Evolutionary conservation across 2,329 filamentous ascomycete species (phyloP).

Genomic region (Chaetomium globosum): DNA sequence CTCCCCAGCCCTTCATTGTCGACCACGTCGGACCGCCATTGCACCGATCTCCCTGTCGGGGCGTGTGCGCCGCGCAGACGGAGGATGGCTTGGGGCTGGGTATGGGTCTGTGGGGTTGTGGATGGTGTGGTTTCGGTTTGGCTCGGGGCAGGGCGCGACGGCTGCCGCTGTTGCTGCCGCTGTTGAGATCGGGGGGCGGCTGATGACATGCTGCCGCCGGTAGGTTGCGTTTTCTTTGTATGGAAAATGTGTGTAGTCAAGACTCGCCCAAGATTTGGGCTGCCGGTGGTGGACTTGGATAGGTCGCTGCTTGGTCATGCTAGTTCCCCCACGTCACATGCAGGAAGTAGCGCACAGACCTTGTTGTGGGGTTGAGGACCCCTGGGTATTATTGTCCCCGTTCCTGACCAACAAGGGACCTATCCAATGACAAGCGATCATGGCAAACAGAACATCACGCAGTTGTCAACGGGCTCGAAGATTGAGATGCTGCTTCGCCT

Average conservation of each 20-base stretch:
- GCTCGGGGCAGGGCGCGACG: conserved; percentile 22
- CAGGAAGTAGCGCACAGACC: conserved; percentile 10
- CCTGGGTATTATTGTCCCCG: conserved; percentile 24
- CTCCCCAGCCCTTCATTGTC: conserved; percentile 94
- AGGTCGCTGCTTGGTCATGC: neutral
- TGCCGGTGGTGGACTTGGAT: neutral
- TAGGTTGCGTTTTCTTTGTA: neutral
- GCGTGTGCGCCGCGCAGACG: conserved; percentile 56
- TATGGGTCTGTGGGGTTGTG: conserved; percentile 24
- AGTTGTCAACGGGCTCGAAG: neutral
- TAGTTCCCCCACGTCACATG: conserved; percentile 5
- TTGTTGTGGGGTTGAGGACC: conserved; percentile 6
- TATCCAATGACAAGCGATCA: conserved; percentile 13
- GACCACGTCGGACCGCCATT: conserved; percentile 90
- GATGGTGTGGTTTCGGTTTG: conserved; percentile 28
- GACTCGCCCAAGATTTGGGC: neutral
- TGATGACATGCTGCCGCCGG: conserved; percentile 27
- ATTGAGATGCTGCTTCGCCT: neutral
- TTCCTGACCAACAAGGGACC: conserved; percentile 8
- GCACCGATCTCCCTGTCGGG: conserved; percentile 64
- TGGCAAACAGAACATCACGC: neutral
- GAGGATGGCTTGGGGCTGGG: conserved; percentile 46
- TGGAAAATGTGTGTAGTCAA: neutral
- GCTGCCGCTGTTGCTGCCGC: conserved; percentile 23
- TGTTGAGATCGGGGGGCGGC: conserved; percentile 12